Evolutionary conservation across 164 flowering plant genomes (phyloP).

Genomic region (Annona squamosa): DNA sequence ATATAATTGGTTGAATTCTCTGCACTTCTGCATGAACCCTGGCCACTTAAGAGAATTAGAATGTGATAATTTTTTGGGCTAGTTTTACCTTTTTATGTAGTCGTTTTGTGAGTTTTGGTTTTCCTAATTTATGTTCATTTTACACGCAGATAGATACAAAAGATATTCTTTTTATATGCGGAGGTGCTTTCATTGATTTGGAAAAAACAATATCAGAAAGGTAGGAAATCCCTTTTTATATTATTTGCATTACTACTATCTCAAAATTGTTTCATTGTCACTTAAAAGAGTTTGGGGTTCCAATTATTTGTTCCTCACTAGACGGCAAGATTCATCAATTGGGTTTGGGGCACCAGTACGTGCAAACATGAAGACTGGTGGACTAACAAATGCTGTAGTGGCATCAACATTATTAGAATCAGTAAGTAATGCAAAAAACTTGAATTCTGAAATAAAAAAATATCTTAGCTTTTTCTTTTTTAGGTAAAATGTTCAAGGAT

Average conservation of each 20-base stretch:
- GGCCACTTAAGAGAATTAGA: not conserved
- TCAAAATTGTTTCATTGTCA: not conserved
- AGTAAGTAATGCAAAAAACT: slow-evolving; percentile 34
- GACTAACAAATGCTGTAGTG: slow-evolving; percentile 58
- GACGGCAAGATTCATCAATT: slow-evolving; percentile 98
- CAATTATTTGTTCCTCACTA: slow-evolving; percentile 13
- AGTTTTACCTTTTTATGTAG: not conserved
- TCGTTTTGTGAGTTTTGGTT: not conserved
- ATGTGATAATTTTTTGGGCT: not conserved
- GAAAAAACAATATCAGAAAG: slow-evolving; percentile 98
- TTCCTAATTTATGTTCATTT: slow-evolving; percentile 1
- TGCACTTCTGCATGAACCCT: not conserved
- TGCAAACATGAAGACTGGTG: slow-evolving; percentile 85
- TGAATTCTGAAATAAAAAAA: not conserved
- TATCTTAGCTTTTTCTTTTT: slow-evolving; percentile 1
- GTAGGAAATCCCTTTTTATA: slow-evolving; percentile 28
- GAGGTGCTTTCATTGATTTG: slow-evolving; percentile 95
- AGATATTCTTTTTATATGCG: slow-evolving; percentile 95
- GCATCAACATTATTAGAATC: slow-evolving; percentile 79
- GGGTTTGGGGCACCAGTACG: slow-evolving; percentile 99
- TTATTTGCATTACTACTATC: not conserved
- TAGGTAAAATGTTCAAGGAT: not conserved
- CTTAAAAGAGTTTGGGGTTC: slow-evolving; percentile 5
- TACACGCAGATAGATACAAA: slow-evolving; percentile 87
- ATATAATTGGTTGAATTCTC: not conserved